These are phyloP conservation scores for Lunasporangiospora selenospora DNA, from an alignment of 192 early-diverging fungal species.

Conservation along the genomic window DNA sequence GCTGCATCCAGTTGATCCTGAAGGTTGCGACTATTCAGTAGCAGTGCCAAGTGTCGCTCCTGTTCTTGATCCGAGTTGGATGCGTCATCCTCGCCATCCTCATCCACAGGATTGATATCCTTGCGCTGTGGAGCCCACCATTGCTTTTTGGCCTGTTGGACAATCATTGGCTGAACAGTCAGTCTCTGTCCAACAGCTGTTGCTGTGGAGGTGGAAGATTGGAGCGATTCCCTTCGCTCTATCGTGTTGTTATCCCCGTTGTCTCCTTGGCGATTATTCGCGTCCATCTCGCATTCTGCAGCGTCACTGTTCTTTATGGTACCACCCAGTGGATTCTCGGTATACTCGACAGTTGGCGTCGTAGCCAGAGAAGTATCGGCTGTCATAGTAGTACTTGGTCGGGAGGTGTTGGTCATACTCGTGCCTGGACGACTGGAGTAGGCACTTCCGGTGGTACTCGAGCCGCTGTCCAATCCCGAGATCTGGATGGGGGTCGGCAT, in stretches of 20 bases:
- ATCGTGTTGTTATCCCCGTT: not conserved
- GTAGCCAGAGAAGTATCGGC: too few species aligned
- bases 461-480: too few species aligned
- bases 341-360: too few species aligned
- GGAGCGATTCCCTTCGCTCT: constrained; percentile 7
- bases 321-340: too few species aligned
- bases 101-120: constrained; percentile 24
- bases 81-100: not conserved
- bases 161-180: constrained; percentile 7
- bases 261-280: not conserved
- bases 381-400: too few species aligned
- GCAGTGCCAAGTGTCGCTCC: constrained; percentile 15
- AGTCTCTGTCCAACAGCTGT: constrained; percentile 9
- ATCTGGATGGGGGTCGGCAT: too few species aligned
- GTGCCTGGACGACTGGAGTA: too few species aligned
- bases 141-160: constrained; percentile 35
- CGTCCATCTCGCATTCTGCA: too few species aligned
- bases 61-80: constrained; percentile 32
- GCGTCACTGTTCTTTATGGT: too few species aligned
- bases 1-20: too few species aligned
- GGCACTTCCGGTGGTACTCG: too few species aligned
- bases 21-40: constrained; percentile 4
- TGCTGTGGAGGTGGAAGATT: constrained; percentile 16
- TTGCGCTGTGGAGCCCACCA: constrained; percentile 44
- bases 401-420: too few species aligned